Conservation (phyloP, 768 basidiomycete species). For the Zangia roseola region DNA sequence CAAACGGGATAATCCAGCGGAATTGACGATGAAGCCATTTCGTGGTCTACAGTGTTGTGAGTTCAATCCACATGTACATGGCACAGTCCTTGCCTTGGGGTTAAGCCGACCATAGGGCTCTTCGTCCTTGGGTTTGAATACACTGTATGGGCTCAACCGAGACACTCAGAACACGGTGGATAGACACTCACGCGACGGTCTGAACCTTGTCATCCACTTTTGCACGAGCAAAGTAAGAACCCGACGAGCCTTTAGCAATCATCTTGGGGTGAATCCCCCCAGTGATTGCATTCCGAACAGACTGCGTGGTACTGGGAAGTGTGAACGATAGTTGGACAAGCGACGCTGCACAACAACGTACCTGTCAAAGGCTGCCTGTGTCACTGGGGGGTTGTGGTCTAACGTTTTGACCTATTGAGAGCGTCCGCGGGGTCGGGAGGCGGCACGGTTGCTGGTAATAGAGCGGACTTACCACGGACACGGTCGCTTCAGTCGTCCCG, state of each 20-base stretch:
- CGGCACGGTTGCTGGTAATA: background rate
- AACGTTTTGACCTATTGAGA: constrained; percentile 65
- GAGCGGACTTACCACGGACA: constrained; percentile 16
- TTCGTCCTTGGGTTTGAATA: constrained; percentile 92
- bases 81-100: constrained; percentile 57
- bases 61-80: background rate
- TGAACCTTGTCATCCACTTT: constrained; percentile 75
- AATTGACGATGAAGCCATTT: constrained; percentile 91
- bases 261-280: constrained; percentile 88
- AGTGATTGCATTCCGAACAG: constrained; percentile 64
- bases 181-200: constrained; percentile 68
- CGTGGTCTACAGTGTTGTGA: constrained; percentile 53
- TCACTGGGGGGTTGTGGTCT: constrained; percentile 78
- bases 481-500: constrained; percentile 28
- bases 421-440: constrained; percentile 4
- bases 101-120: constrained; percentile 88
- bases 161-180: background rate
- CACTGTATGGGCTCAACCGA: constrained; percentile 40
- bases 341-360: constrained; percentile 35
- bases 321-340: constrained; percentile 10
- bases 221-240: constrained; percentile 88
- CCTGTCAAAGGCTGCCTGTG: constrained; percentile 68
- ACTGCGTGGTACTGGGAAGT: constrained; percentile 51
- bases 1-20: constrained; percentile 88
- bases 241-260: constrained; percentile 86